Conservation (phyloP, 2,329 filamentous ascomycete genomes). For the Ceratocystis albifundus region DNA sequence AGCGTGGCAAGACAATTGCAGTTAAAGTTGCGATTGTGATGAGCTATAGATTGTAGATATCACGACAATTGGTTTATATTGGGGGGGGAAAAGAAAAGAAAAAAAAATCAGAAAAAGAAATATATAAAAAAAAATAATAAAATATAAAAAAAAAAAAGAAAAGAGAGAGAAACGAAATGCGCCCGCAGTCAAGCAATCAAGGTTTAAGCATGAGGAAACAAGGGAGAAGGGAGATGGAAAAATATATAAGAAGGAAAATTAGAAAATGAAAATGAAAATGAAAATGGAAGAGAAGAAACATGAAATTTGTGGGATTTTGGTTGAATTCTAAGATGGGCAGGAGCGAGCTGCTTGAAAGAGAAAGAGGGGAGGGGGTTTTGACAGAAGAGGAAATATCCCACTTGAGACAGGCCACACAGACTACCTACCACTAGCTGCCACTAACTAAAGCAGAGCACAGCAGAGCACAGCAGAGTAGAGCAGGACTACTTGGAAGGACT, state of each 20-base stretch:
- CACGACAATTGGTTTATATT: background rate
- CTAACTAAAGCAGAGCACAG: too few relatives aligned
- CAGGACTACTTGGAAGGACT: background rate
- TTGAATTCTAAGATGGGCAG: background rate
- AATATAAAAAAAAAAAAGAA: background rate
- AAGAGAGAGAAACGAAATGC: background rate
- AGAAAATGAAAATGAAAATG: too few relatives aligned
- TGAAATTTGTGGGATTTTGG: constrained; percentile 4
- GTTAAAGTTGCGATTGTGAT: background rate
- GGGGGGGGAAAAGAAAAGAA: background rate
- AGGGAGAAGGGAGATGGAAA: background rate
- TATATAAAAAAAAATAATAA: too few relatives aligned
- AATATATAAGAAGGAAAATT: constrained; percentile 7
- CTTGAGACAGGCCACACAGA: too few relatives aligned
- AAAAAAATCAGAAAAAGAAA: background rate
- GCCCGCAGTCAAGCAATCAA: constrained; percentile 5
- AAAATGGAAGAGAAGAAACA: constrained; percentile 8
- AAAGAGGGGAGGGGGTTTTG: background rate
- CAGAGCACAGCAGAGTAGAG: too few relatives aligned
- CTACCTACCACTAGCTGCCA: too few relatives aligned
- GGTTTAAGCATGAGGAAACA: constrained; percentile 9
- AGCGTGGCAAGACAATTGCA: background rate
- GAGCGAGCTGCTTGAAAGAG: background rate
- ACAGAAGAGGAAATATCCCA: constrained; percentile 1
- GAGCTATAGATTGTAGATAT: background rate